Base-by-base conservation (phyloP, 257 asterid species). In the Agastache rugosa region DNA sequence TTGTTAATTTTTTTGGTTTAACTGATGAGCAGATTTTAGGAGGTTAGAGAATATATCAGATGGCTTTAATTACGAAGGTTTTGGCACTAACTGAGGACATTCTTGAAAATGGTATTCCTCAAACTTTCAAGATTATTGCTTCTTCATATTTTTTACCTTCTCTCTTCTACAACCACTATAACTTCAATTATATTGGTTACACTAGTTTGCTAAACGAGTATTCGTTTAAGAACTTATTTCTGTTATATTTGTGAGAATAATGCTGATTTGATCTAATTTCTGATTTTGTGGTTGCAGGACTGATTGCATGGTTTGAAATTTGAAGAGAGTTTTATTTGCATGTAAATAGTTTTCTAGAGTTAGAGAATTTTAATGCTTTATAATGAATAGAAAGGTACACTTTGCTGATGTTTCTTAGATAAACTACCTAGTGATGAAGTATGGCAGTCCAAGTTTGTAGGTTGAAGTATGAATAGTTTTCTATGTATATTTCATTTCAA, bases 21-120 rank as follows among this genome's bases (percentile, higher is more conserved):
- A 27, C 76, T 61, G 75, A 35, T 25, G 37, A 71, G 82, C 87
- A 85, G 96, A 82, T 64, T n/a, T 55, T n/a, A 82, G 80, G 80
- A 76, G 81, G 76, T 62, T 76, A 83, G 85, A 82, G 67, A 71
- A 83, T 39, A 67, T 77, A 65, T 77, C 83, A 45, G 88, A 82
- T 78, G 86, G 85, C 51, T 80, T 83, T 59, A 81, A 74, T 51
- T 82, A 74, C 17, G 83, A 90, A 63, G 87, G 79, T 79, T 87
- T 85, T 62, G 80, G 82, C 79, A 77, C 80, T 77, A 83, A 79
- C 45, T 82, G 84, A 79, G 67, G 50, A 72, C 44, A 69, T 54
- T 60, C 23, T 55, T 51, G n/a, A 45, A 67, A 14, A 48, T 15
- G 85, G 86, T 79, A 76, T 71, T 37, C 56, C 23, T 51, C 12